Conservation (phyloP, 768 basidiomycete genomes). For the Kwoniella bestiolae region DNA sequence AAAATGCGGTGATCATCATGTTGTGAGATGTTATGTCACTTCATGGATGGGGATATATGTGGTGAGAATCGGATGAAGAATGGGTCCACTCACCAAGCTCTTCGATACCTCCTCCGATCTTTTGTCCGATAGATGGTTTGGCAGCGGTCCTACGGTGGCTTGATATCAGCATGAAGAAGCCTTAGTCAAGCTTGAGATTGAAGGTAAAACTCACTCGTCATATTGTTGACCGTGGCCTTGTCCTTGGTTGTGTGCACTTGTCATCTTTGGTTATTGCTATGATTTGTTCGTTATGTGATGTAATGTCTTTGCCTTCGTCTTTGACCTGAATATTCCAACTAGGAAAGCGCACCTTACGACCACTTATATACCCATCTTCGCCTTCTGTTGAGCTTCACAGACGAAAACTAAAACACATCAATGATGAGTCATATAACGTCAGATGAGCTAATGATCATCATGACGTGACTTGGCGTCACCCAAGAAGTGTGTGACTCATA, state of each 20-base stretch:
- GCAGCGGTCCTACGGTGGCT: constrained; percentile 12
- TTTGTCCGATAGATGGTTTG: constrained; percentile 23
- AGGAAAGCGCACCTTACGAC: too few species aligned
- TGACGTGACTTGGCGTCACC: not conserved
- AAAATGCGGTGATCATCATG: not conserved
- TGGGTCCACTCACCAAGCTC: constrained; percentile 13
- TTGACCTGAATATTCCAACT: not conserved
- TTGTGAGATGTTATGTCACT: too few species aligned
- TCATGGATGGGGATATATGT: too few species aligned
- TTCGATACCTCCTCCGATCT: constrained; percentile 16
- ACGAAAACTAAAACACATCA: not conserved
- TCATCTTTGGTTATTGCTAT: not conserved
- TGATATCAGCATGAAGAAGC: not conserved
- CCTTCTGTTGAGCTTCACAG: too few species aligned
- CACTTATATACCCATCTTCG: too few species aligned
- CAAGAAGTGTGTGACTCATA: not conserved
- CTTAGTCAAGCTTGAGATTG: not conserved
- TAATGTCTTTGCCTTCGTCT: not conserved
- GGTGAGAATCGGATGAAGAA: not conserved
- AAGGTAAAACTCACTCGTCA: not conserved
- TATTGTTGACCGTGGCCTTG: not conserved
- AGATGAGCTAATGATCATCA: constrained; percentile 7
- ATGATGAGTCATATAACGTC: constrained; percentile 14
- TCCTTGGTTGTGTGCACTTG: not conserved
- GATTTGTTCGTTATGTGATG: not conserved